Evolutionary conservation across 768 basidiomycete species (phyloP).

Genomic region (Tulasnella calospora): DNA sequence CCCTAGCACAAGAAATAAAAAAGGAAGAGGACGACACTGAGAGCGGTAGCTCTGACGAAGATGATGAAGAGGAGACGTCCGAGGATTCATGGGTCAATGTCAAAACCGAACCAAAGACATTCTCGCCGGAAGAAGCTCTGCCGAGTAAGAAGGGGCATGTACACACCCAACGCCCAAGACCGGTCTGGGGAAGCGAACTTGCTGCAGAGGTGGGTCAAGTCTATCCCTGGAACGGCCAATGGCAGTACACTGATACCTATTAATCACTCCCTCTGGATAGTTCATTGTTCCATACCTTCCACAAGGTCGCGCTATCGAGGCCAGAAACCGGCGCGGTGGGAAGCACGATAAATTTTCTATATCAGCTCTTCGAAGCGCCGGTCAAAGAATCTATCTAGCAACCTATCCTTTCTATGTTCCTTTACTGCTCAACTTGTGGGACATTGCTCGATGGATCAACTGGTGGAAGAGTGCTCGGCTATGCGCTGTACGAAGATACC

Average conservation of each 20-base stretch:
- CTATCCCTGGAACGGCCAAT: too few species aligned
- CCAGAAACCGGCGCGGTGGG: constrained; percentile 28
- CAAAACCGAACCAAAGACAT: background rate
- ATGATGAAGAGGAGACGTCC: background rate
- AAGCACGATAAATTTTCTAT: constrained; percentile 48
- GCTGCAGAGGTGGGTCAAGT: constrained; percentile 21
- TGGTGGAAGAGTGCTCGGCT: constrained; percentile 44
- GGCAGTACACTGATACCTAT: constrained; percentile 21
- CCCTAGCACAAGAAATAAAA: background rate
- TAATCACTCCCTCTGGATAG: constrained; percentile 31
- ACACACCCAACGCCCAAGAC: constrained; percentile 29
- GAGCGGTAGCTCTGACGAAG: background rate
- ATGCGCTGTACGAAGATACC: constrained; percentile 47
- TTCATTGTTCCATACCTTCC: constrained; percentile 50
- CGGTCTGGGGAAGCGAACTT: constrained; percentile 35
- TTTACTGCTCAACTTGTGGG: constrained; percentile 40
- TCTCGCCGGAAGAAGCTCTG: background rate
- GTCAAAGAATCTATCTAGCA: constrained; percentile 54
- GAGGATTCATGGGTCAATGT: background rate
- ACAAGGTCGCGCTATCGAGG: constrained; percentile 34
- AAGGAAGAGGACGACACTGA: background rate
- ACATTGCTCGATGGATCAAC: constrained; percentile 56
- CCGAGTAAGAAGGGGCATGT: constrained; percentile 7
- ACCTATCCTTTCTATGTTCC: constrained; percentile 48
- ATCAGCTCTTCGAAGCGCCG: constrained; percentile 48